Evolutionary conservation across 768 basidiomycete species (phyloP).

Genomic region (Mrakia blollopis): DNA sequence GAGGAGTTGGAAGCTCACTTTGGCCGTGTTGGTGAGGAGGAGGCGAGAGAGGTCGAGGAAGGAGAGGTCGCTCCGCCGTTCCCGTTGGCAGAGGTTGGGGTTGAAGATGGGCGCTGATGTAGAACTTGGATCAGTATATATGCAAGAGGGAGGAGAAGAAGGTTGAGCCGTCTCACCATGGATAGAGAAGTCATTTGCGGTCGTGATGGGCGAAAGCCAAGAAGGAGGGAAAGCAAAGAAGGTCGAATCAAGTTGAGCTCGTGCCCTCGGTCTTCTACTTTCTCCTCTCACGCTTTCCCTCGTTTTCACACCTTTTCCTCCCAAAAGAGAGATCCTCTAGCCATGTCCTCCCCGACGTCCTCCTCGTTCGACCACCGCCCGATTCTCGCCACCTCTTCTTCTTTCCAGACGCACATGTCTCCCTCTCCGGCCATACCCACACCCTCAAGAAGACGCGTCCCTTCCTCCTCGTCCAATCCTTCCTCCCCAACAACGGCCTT

Average conservation of each 20-base stretch:
- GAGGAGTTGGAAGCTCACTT: not conserved
- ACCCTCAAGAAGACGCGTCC: not conserved
- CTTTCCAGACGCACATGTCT: not conserved
- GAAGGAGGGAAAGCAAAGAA: too few species aligned
- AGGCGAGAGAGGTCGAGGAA: not conserved
- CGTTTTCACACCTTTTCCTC: not conserved
- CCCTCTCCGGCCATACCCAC: not conserved
- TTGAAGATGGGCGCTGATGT: not conserved
- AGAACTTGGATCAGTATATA: not conserved
- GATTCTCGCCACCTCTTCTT: not conserved
- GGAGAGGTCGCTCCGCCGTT: not conserved
- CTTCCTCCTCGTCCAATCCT: conserved; percentile 1
- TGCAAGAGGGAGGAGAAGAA: too few species aligned
- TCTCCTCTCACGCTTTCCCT: not conserved
- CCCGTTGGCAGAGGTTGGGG: not conserved
- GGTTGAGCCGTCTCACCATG: not conserved
- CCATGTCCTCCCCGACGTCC: conserved; percentile 1
- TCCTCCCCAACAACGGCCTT: not conserved
- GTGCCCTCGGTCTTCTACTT: not conserved
- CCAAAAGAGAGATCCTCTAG: too few species aligned
- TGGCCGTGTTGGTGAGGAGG: conserved; percentile 10
- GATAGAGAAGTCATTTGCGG: not conserved
- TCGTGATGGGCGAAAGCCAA: not conserved
- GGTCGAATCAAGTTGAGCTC: not conserved
- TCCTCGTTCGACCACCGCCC: conserved; percentile 2